Evolutionary conservation across 345 rosid species (phyloP).

Genomic region (Aquilaria yunnanensis): DNA sequence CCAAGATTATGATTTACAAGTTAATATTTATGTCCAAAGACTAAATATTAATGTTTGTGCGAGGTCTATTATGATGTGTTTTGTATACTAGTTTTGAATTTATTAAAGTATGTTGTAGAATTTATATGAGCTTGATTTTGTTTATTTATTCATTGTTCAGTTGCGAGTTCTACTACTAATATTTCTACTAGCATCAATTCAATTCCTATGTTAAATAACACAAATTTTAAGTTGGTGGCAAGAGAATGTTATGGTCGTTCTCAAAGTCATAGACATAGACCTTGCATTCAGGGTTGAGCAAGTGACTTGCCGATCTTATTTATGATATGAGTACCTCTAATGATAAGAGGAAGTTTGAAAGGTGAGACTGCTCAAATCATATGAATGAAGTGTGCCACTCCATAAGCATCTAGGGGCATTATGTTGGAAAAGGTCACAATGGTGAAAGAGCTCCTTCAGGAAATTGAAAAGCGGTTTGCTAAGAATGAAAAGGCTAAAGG

Average conservation of each 20-base stretch:
- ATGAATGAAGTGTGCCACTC: background rate
- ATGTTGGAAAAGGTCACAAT: background rate
- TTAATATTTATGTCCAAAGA: too few relatives aligned
- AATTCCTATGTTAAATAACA: conserved; percentile 5
- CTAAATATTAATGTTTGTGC: too few relatives aligned
- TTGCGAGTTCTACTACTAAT: background rate
- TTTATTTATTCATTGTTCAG: background rate
- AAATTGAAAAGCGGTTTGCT: too few relatives aligned
- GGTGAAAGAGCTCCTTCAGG: background rate
- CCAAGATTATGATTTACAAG: too few relatives aligned
- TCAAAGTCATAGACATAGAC: conserved; percentile 1
- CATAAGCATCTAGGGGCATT: background rate
- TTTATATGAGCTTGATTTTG: too few relatives aligned
- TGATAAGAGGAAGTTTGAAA: background rate
- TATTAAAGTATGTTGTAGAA: too few relatives aligned
- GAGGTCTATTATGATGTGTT: too few relatives aligned
- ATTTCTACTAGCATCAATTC: conserved; percentile 6
- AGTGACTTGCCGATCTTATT: background rate
- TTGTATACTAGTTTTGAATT: too few relatives aligned
- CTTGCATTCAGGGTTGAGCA: conserved; percentile 6
- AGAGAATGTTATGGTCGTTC: background rate
- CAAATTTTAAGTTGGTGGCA: conserved; percentile 2
- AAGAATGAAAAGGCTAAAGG: too few relatives aligned
- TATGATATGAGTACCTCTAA: background rate
- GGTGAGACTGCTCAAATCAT: background rate